These are phyloP conservation scores for Saturnispora mendoncae DNA, from an alignment of 805 yeast species.

Conservation along the genomic window DNA sequence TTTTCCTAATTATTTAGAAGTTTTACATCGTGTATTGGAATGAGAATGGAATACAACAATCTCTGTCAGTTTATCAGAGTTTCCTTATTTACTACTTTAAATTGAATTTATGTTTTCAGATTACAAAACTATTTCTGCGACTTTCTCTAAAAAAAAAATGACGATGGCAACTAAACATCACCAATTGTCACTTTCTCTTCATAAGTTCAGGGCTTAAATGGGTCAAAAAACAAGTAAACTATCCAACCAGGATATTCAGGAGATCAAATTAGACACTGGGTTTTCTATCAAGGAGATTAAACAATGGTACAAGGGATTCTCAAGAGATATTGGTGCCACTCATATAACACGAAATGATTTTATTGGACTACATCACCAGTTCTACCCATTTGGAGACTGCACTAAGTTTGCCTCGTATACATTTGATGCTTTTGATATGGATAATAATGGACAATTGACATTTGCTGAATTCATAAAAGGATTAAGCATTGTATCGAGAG, in stretches of 20 bases:
- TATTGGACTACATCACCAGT: conserved; percentile 86
- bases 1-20: no score
- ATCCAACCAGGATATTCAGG: conserved; percentile 80
- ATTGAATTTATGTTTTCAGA: no score
- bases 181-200: no score
- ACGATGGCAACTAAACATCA: no score
- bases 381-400: conserved; percentile 98
- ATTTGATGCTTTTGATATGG: conserved; percentile 82
- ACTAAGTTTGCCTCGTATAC: conserved; percentile 81
- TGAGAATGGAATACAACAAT: no score
- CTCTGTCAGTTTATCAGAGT: no score
- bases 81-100: no score
- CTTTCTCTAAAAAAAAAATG: no score
- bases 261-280: conserved; percentile 75
- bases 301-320: conserved; percentile 97
- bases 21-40: no score
- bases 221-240: conserved; percentile 92
- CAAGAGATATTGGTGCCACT: conserved; percentile 89
- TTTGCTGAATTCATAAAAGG: conserved; percentile 90
- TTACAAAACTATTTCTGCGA: no score
- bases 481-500: conserved; percentile 78
- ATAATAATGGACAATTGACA: conserved; percentile 71
- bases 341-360: conserved; percentile 81
- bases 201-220: conserved; percentile 40
- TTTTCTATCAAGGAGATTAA: conserved; percentile 91